phyloP scores from a whole-genome alignment of 371 early-diverging fungal species.

The Mucor racemosus region DNA sequence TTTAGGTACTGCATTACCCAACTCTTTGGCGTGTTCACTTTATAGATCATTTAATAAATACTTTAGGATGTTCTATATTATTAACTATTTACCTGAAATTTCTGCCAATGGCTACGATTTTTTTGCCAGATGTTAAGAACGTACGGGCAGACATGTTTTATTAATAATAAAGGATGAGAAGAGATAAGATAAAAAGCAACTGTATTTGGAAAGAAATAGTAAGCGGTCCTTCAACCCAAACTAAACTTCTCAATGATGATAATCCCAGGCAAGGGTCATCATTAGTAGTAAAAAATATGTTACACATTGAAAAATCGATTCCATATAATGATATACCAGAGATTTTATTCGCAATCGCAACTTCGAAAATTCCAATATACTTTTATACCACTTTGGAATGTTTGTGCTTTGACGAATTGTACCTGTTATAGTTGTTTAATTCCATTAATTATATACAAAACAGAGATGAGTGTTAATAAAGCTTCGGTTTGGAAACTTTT shows the following conservation, averaged over 20 bases:
- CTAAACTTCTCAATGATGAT: not conserved
- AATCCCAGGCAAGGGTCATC: not conserved
- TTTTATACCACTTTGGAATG: no score
- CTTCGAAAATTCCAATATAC: no score
- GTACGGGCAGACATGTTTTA: slow-evolving; percentile 48
- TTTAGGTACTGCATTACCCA: slow-evolving; percentile 89
- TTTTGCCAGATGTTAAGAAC: slow-evolving; percentile 74
- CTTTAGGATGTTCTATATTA: not conserved
- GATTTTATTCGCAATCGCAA: no score
- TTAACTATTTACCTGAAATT: slow-evolving; percentile 63
- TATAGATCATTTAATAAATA: no score
- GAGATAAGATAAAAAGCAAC: not conserved
- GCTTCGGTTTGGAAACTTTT: no score
- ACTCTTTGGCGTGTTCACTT: slow-evolving; percentile 91
- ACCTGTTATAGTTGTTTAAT: no score
- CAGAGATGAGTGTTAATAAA: no score
- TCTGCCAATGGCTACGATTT: slow-evolving; percentile 92
- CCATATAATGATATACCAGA: no score
- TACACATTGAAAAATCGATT: not conserved
- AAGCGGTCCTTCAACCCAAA: not conserved
- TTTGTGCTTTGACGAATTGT: no score
- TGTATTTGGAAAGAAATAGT: slow-evolving; percentile 3
- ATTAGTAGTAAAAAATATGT: not conserved
- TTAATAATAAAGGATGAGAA: not conserved
- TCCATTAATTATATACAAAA: no score